Percentiles rank a stretch among this genome's conserved stretches.
phyloP scores from a whole-genome alignment of 192 early-diverging fungal species.

The Coemansia sp. region DNA sequence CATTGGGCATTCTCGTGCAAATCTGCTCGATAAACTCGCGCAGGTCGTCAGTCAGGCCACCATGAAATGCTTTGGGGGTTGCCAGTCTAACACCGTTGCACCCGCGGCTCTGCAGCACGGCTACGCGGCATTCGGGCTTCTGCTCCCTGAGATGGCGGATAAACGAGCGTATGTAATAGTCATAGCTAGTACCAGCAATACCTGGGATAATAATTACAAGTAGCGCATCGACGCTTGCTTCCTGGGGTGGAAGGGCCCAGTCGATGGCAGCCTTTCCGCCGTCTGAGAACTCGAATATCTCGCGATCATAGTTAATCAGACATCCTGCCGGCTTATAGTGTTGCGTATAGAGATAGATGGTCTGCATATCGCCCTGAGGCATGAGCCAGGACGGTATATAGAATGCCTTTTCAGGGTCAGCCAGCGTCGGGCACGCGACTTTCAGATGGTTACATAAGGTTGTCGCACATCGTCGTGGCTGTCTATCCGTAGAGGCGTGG shows the following conservation, averaged over 20 bases:
- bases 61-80: constrained; percentile 78
- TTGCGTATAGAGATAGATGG: constrained; percentile 55
- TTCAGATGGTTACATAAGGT: constrained; percentile 33
- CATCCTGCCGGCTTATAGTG: constrained; percentile 52
- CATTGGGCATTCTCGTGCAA: constrained; percentile 55
- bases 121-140: constrained; percentile 66
- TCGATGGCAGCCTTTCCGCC: constrained; percentile 45
- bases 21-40: constrained; percentile 43
- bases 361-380: constrained; percentile 77
- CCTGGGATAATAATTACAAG: constrained; percentile 44
- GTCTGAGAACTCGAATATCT: constrained; percentile 49
- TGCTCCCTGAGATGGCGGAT: constrained; percentile 34
- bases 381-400: constrained; percentile 73
- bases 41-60: constrained; percentile 77
- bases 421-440: constrained; percentile 55
- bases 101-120: constrained; percentile 87
- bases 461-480: constrained; percentile 24
- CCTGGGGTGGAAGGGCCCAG: constrained; percentile 37
- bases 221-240: constrained; percentile 14
- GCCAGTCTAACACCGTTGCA: constrained; percentile 75
- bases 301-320: constrained; percentile 38
- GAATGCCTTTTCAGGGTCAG: constrained; percentile 52
- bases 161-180: constrained; percentile 51
- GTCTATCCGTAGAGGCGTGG: constrained; percentile 45
- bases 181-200: constrained; percentile 43